Base-by-base conservation (phyloP, 2,329 filamentous ascomycete genomes). In the Fusarium sp. region DNA sequence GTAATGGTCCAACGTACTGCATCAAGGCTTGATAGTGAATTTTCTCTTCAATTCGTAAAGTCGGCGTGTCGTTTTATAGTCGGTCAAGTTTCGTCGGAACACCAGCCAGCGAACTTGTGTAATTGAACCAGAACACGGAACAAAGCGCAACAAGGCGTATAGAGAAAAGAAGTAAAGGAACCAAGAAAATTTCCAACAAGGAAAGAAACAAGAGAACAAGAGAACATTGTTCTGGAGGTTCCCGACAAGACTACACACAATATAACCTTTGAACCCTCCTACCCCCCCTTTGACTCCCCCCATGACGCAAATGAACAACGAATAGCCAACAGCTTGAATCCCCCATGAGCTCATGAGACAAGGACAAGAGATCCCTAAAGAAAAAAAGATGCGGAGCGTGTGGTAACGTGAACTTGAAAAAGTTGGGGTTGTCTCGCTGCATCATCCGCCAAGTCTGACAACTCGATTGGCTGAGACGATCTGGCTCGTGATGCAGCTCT, bases 401-500 rank as follows among this genome's bases (percentile, higher is more conserved):
- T 71, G 70, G 71, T 71, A 43, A 60, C 64, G 52, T 33, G 32
- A 37, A 50, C 6, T 27, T n/a, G 37, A 38, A 5, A 5, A 37
- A 57, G 68, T 47, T 72, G 72, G 71, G 71, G 65, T 69, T 74
- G 71, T 70, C 68, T 72, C 61, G 65, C 68, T 66, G 62, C 72
- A 75, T 75, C 72, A 72, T 75, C 60, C 64, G 72, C 66, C 37
- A 52, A 8, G 47, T 35, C 30, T 14, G 6, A 9, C 27, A 30
- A 63, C 47, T 75, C 72, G 72, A 64, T 75, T 75, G 72, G 72
- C 63, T 75, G 72, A 58, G 38, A 47, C 9, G 38, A 9, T 10
- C 63, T 66, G 68, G 52, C 72, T 75, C 69, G 72, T 75, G 72
- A 75, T 71, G 66, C 69, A 70, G 38, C 38, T 66, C 68, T 69